Evolutionary conservation across 2,329 filamentous ascomycete species (phyloP).

Genomic region (Fusarium tupiense): DNA sequence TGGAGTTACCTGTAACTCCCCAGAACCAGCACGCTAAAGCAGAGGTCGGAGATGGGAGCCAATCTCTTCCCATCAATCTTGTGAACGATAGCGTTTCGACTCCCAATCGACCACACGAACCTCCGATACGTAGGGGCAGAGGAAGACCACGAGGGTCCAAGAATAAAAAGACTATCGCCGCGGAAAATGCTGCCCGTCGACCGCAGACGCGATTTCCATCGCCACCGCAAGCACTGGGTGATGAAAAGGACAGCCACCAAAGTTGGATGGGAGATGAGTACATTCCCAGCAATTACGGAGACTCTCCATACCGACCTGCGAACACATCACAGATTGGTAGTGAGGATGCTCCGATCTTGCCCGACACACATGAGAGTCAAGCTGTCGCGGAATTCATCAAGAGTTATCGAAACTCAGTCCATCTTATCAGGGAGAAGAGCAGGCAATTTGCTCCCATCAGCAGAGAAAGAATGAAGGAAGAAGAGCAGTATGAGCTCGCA

Average conservation of each 20-base stretch:
- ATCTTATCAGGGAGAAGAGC: not conserved
- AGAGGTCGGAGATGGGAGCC: not conserved
- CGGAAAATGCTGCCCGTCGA: not conserved
- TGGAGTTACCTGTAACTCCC: not conserved
- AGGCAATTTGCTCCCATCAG: not conserved
- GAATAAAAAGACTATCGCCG: not conserved
- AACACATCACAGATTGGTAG: not conserved
- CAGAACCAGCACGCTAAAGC: no score
- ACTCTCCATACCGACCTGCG: not conserved
- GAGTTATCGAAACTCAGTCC: not conserved
- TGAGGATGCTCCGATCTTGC: not conserved
- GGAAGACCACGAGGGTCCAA: not conserved
- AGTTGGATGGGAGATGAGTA: not conserved
- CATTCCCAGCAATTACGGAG: not conserved
- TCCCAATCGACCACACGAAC: no score
- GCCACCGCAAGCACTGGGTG: not conserved
- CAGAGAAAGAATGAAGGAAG: not conserved
- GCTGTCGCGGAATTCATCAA: not conserved
- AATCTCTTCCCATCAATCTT: not conserved
- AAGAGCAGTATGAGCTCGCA: not conserved
- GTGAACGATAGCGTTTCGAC: no score
- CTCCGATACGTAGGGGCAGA: not conserved
- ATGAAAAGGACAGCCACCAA: not conserved
- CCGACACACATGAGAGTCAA: not conserved
- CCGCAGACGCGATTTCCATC: not conserved